Evolutionary conservation across 257 asterid species (phyloP).

Genomic region (Fraxinus pennsylvanica): DNA sequence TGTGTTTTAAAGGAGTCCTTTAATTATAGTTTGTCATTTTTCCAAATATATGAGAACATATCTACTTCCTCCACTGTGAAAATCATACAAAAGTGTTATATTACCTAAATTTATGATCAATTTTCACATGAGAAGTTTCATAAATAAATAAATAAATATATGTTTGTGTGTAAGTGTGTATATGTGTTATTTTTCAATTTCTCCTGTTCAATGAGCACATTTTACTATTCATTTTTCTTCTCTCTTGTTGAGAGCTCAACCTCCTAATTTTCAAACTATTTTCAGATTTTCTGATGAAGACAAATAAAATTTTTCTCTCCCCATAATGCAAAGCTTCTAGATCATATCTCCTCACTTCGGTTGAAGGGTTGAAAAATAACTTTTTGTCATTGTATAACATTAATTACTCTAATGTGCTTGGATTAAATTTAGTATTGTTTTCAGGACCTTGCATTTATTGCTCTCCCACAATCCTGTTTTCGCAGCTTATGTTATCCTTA

Average conservation of each 20-base stretch:
- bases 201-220: slow-evolving; percentile 14
- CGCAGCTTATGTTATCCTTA: neutral
- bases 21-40: slow-evolving; percentile 48
- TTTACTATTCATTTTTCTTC: slow-evolving; percentile 6
- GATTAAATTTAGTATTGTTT: slow-evolving; percentile 1
- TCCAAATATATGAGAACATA: slow-evolving; percentile 54
- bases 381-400: neutral
- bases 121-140: slow-evolving; percentile 40
- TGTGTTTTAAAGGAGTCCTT: slow-evolving; percentile 36
- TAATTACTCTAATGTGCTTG: slow-evolving; percentile 12
- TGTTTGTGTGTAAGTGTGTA: neutral
- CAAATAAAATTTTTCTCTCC: slow-evolving; percentile 11
- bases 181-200: slow-evolving; percentile 19
- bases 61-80: slow-evolving; percentile 43
- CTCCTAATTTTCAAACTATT: slow-evolving; percentile 7
- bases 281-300: slow-evolving; percentile 10
- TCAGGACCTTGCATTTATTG: neutral
- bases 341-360: slow-evolving; percentile 14
- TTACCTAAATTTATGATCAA: slow-evolving; percentile 48
- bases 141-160: neutral
- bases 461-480: neutral
- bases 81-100: slow-evolving; percentile 47
- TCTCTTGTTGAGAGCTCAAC: neutral
- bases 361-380: slow-evolving; percentile 3
- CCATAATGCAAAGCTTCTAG: slow-evolving; percentile 8